Evolutionary conservation across 2,329 filamentous ascomycete species (phyloP).

Genomic region (Paracorniculantispora psalliotae): DNA sequence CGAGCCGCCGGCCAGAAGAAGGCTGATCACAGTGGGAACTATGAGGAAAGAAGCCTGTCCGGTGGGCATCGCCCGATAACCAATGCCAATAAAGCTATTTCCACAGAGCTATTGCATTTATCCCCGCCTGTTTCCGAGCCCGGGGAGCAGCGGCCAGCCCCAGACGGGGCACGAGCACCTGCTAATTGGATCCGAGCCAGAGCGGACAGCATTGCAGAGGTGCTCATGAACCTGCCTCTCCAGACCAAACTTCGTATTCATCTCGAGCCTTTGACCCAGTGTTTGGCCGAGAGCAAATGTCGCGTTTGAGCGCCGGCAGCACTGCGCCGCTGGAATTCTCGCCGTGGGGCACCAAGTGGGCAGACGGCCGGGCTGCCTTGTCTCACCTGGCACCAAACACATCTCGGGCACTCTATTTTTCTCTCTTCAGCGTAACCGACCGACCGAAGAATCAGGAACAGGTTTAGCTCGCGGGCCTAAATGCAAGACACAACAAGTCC

Average conservation of each 20-base stretch:
- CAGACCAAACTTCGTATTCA: neutral
- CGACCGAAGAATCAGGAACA: neutral
- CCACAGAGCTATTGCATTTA: neutral
- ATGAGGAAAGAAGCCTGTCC: neutral
- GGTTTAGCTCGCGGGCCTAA: neutral
- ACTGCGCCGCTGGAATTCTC: neutral
- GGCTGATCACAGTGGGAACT: neutral
- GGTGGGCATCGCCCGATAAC: neutral
- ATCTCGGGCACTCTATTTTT: neutral
- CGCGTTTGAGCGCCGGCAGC: neutral
- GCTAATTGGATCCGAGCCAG: neutral
- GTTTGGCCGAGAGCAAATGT: neutral
- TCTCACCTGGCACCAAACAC: slow-evolving; percentile 11
- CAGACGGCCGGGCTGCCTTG: neutral
- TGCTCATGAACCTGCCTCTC: neutral
- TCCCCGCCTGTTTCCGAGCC: neutral
- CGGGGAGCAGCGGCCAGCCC: neutral
- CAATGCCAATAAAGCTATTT: too few species aligned
- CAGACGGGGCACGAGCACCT: neutral
- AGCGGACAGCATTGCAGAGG: neutral
- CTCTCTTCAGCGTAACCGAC: neutral
- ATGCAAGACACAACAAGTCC: slow-evolving; percentile 7
- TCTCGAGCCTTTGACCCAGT: neutral
- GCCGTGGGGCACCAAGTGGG: neutral
- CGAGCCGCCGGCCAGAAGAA: neutral